Conservation (phyloP, 2,329 filamentous ascomycete species). For the Hymenoscyphus linearis region DNA sequence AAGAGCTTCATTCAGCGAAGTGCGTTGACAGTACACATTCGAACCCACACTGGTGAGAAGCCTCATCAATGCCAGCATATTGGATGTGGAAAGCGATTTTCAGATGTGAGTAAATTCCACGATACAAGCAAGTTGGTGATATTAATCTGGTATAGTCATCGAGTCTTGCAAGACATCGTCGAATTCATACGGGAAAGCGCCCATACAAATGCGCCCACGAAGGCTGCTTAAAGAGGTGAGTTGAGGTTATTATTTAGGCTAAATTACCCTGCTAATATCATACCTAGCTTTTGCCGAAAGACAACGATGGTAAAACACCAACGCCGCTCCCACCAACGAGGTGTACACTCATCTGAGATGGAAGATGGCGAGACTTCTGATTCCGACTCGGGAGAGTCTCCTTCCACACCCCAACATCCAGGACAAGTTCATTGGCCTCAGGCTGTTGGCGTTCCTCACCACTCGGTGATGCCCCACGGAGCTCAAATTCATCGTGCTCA, state of each 20-base stretch:
- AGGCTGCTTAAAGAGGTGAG: slow-evolving; percentile 33
- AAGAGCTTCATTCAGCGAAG: slow-evolving; percentile 70
- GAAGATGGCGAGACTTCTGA: slow-evolving; percentile 34
- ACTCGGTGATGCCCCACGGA: slow-evolving; percentile 28
- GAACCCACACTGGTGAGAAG: slow-evolving; percentile 68
- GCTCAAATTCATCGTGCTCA: slow-evolving; percentile 43
- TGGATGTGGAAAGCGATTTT: slow-evolving; percentile 64
- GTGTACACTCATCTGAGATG: slow-evolving; percentile 48
- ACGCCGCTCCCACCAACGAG: slow-evolving; percentile 53
- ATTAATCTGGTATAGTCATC: slow-evolving; percentile 30
- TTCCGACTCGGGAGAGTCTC: slow-evolving; percentile 45
- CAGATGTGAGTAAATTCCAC: slow-evolving; percentile 49
- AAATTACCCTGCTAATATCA: slow-evolving; percentile 16
- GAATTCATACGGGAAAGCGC: slow-evolving; percentile 67
- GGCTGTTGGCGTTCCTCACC: slow-evolving; percentile 37
- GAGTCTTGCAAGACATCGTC: slow-evolving; percentile 47
- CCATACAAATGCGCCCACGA: slow-evolving; percentile 57
- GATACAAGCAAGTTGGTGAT: neutral
- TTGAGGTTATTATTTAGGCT: slow-evolving; percentile 10
- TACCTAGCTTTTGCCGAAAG: slow-evolving; percentile 61
- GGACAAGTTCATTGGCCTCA: slow-evolving; percentile 47
- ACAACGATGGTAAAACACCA: slow-evolving; percentile 68
- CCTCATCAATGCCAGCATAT: slow-evolving; percentile 62
- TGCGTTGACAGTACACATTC: slow-evolving; percentile 64
- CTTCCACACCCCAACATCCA: slow-evolving; percentile 51